phyloP scores from a whole-genome alignment of 495 filamentous ascomycete genomes.

The Chaetomium tenue region DNA sequence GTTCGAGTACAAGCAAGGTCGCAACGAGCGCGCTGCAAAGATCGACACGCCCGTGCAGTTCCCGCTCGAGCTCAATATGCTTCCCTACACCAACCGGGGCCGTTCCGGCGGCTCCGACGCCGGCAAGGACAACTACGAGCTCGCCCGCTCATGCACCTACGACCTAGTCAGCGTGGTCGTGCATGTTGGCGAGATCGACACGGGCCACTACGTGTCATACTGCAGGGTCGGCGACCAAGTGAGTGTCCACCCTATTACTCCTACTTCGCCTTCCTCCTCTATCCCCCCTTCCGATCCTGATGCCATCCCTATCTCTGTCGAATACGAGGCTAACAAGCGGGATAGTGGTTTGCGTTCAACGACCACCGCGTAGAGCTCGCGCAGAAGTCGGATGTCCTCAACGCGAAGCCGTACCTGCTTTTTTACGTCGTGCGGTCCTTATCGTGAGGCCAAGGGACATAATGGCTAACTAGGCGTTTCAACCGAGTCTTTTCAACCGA shows the following conservation, averaged over 20 bases:
- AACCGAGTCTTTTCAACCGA: background rate
- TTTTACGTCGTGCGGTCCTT: constrained; percentile 77
- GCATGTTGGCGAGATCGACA: constrained; percentile 82
- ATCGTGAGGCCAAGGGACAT: constrained; percentile 34
- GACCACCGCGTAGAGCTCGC: constrained; percentile 84
- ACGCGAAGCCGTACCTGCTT: constrained; percentile 78
- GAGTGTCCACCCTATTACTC: constrained; percentile 28
- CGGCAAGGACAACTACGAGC: constrained; percentile 45
- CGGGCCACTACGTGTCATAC: constrained; percentile 86
- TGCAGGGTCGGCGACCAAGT: constrained; percentile 74
- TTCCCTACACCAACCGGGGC: constrained; percentile 73
- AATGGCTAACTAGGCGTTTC: background rate
- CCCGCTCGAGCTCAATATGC: constrained; percentile 82
- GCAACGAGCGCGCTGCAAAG: constrained; percentile 64
- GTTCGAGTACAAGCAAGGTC: constrained; percentile 68
- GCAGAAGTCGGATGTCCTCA: constrained; percentile 73
- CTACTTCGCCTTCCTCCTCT: background rate
- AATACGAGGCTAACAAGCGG: background rate
- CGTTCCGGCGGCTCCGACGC: constrained; percentile 52
- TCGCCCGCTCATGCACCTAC: constrained; percentile 62
- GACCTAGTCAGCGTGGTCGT: constrained; percentile 82
- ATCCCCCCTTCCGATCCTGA: background rate
- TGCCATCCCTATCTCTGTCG: background rate
- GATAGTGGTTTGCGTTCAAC: constrained; percentile 85
- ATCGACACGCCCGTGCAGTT: constrained; percentile 78